Evolutionary conservation across 768 basidiomycete species (phyloP), one percentile per base, ranked within the genome.

Genomic region (Hirschioporus abietinus): DNA sequence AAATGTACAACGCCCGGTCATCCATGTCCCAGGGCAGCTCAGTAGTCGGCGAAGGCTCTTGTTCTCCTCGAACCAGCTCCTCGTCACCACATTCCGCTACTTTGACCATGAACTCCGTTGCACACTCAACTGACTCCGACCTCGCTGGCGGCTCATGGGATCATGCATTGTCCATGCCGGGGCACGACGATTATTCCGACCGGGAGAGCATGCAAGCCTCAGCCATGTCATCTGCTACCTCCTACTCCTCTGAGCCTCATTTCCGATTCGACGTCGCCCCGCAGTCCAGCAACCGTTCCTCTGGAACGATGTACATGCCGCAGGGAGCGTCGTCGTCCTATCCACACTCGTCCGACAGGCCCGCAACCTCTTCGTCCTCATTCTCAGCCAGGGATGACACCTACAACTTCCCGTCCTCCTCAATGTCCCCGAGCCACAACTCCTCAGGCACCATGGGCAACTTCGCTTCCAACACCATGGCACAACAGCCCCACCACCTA

Each of bases 401-500:
- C 42, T 52, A 52, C 42, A 15, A 12, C 42, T 52, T 52, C 42
- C 42, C 42, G 42, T 52, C 42, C 27, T 75, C 69, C 63, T 69
- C 60, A 17, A 25, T 61, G 18, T 63, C 70, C 52, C 42, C 42
- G 42, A 52, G 10, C 68, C 76, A 66, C 77, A 79, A 65, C 76
- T 78, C 63, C 67, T 75, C 65, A 76, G 82, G 35, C 71, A 69
- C 26, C 61, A 68, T 60, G 57, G 35, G 25, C 64, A 63, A 61
- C 25, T 71, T 57, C 71, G 70, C 30, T 52, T 60, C 7, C 72
- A 69, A 35, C 67, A 66, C 25, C 70, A 59, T 66, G 65, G 59
- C 66, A 65, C 24, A 52, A 66, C 62, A 63, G 69, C 76, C 78
- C 68, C 77, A 77, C 35, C 81, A 81, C 70, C 78, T 71, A 64